Conservation (phyloP, 345 rosid species). For the Syzygium aqueum region DNA sequence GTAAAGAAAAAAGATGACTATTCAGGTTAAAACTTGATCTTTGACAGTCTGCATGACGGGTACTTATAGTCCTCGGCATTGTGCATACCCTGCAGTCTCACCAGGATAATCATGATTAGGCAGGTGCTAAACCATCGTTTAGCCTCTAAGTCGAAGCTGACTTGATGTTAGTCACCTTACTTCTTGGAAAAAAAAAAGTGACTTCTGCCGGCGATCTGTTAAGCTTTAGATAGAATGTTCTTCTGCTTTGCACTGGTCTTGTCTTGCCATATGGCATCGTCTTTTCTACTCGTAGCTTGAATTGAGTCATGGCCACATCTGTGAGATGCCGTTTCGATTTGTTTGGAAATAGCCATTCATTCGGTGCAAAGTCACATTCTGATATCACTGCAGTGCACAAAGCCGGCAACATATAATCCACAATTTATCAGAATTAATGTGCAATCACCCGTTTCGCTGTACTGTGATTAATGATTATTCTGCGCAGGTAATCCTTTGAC, state of each 20-base stretch:
- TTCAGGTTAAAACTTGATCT: background rate
- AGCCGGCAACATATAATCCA: background rate
- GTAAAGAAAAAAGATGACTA: background rate
- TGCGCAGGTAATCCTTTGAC: background rate
- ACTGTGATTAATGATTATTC: background rate
- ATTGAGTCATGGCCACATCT: background rate
- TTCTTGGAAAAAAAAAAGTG: background rate
- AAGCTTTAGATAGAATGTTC: background rate
- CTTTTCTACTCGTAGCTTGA: background rate
- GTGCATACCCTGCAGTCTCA: background rate
- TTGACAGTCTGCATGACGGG: background rate
- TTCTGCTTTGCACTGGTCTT: background rate
- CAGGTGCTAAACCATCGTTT: background rate
- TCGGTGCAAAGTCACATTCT: background rate
- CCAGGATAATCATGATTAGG: background rate
- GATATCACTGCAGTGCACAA: background rate
- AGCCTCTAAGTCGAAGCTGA: background rate
- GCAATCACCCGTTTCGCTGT: background rate
- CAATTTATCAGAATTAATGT: background rate
- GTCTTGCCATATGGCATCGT: background rate
- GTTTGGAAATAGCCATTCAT: background rate
- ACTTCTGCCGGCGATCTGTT: background rate
- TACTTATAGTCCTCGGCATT: background rate
- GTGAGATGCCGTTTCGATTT: background rate
- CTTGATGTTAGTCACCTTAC: background rate